Base-by-base conservation (phyloP, 2,329 filamentous ascomycete genomes). In the Xenoacremonium recifei region DNA sequence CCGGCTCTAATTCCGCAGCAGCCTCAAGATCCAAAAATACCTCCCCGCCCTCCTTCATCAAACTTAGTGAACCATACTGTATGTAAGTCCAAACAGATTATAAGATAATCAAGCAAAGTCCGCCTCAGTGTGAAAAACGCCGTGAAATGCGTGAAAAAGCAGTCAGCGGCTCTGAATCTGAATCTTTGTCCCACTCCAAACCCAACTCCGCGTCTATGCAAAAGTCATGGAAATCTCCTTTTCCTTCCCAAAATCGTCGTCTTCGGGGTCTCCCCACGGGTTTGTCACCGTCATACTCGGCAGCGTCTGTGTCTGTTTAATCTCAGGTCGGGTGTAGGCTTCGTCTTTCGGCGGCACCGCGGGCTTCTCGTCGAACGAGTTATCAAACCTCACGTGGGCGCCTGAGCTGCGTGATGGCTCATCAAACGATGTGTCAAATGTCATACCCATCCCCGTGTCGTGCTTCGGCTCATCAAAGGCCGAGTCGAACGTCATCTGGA, bases 221-320 rank as follows among this genome's bases (percentile, higher is more conserved):
- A 92, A 92, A 49, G 85, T 89, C 85, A 92, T 86, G 21, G 79
- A 77, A 49, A 92, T 87, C 64, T 89, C 85, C 60, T 82, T 80
- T 63, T 89, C 85, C 57, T 79, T 76, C 15, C 82, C 83, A 68
- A 86, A 86, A 39, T 86, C 78, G 21, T 84, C 79, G 33, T 88
- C 84, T 34, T 77, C 75, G 7, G 80, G 72, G 38, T 79, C 85
- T 3, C 78, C 82, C 88, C 88, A 92, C 1, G 86, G 77, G 75
- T 92, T 69, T 47, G 70, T 54, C 21, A 78, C 56, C 18, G 69
- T 57, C 39, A 80, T 64, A 35, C 69, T 71, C 1, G 79, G 79
- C 49, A 76, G 58, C 17, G 76, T 78, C 33, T 71, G 67, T 6
- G 72, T 62, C 12, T 70, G 59, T 47, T 69, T 59, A 20, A 64